A percentile compares a stretch with the other conserved stretches of the same genome.
Conservation (phyloP, 192 early-diverging fungal genomes). For the Coemansia sp. region DNA sequence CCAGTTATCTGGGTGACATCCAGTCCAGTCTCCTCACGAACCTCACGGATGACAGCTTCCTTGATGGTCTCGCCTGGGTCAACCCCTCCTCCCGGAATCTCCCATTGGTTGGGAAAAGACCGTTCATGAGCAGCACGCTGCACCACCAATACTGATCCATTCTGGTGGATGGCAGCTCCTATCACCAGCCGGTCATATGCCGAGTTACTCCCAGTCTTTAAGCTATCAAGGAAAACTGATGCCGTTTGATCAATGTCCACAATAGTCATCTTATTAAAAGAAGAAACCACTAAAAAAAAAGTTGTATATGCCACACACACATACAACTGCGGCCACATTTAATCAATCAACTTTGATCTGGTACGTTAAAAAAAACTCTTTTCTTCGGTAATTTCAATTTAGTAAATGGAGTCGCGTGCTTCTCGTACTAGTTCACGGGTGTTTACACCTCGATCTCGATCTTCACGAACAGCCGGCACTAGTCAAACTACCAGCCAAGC, state of each 20-base stretch:
- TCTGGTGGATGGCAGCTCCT: slow-evolving; percentile 22
- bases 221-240: slow-evolving; percentile 7
- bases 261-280: neutral
- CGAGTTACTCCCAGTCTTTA: slow-evolving; percentile 1
- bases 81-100: slow-evolving; percentile 48
- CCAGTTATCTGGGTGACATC: slow-evolving; percentile 21
- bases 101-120: slow-evolving; percentile 49
- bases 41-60: slow-evolving; percentile 39
- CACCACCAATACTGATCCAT: slow-evolving; percentile 33
- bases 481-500: slow-evolving; percentile 1
- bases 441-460: slow-evolving; percentile 29
- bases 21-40: slow-evolving; percentile 44
- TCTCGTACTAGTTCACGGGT: slow-evolving; percentile 12
- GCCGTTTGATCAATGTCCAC: slow-evolving; percentile 14
- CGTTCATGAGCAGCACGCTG: slow-evolving; percentile 44
- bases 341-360: no score
- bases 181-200: slow-evolving; percentile 39
- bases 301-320: no score
- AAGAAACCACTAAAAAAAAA: no score
- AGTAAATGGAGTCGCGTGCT: slow-evolving; percentile 4
- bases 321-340: no score
- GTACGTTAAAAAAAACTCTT: neutral
- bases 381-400: neutral
- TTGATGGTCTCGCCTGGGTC: slow-evolving; percentile 38
- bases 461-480: neutral